These are phyloP conservation scores for barley (Hordeum vulgare) DNA, from an alignment of 176 grass and related monocot species.

Conservation along the genomic window MorexV3_pseudomolecules_assembly NC_058521.1:414212280-414212779, in stretches of 20 bases:
- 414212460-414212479: conserved; percentile 86
- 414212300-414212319: background rate
- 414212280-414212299: background rate
- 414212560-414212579: background rate
- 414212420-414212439: conserved; percentile 70
- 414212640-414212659: background rate
- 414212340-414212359: background rate
- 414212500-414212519: conserved; percentile 89
- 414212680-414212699: background rate
- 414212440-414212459: conserved; percentile 88
- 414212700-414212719: background rate
- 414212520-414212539: conserved; percentile 73
- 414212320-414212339: background rate
- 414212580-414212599: conserved; percentile 1
- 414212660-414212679: background rate
- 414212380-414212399: conserved; percentile 74
- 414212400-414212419: conserved; percentile 71
- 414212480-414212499: conserved; percentile 86
- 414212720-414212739: background rate
- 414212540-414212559: conserved; percentile 16
- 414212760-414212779: conserved; percentile 74
- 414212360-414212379: conserved; percentile 94
- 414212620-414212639: background rate
- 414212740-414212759: background rate
- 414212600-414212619: background rate